A percentile compares a stretch with the other conserved stretches of the same genome.
Evolutionary conservation across 1,284 basidiomycete genomes (phyloP).

Genomic region (Boletus semigastroideus): DNA sequence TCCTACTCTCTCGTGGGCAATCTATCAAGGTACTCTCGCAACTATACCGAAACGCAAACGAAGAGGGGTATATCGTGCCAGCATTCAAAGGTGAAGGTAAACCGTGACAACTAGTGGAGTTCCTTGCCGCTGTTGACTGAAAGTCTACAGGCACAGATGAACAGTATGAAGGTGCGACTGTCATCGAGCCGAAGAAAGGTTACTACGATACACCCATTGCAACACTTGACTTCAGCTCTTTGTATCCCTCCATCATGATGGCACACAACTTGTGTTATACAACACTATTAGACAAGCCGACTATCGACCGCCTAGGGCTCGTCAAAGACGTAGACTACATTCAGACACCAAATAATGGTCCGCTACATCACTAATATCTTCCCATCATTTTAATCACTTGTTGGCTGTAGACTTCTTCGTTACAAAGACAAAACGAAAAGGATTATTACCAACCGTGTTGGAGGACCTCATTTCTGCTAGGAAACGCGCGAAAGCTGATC

Average conservation of each 20-base stretch:
- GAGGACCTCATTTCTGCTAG: constrained; percentile 90
- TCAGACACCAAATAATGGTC: constrained; percentile 91
- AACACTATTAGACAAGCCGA: constrained; percentile 77
- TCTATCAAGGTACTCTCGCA: constrained; percentile 97
- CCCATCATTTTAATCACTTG: background rate
- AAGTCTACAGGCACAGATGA: constrained; percentile 73
- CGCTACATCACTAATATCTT: background rate
- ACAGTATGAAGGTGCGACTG: constrained; percentile 95
- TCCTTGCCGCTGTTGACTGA: background rate
- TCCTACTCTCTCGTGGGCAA: constrained; percentile 85
- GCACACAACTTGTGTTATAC: constrained; percentile 98
- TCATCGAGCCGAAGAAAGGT: constrained; percentile 92
- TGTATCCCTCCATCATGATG: constrained; percentile 99
- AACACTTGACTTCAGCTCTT: constrained; percentile 93
- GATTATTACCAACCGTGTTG: constrained; percentile 85
- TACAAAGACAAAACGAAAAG: constrained; percentile 73
- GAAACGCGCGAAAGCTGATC: constrained; percentile 89
- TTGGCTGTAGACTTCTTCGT: constrained; percentile 76
- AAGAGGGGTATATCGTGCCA: constrained; percentile 86
- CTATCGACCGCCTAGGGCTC: constrained; percentile 75
- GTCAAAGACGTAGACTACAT: constrained; percentile 87
- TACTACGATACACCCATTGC: constrained; percentile 95
- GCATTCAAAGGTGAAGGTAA: constrained; percentile 79
- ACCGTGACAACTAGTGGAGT: constrained; percentile 2
- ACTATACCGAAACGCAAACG: constrained; percentile 85